Conservation (phyloP, 2,329 filamentous ascomycete genomes). For the Exophiala viscosa region DNA sequence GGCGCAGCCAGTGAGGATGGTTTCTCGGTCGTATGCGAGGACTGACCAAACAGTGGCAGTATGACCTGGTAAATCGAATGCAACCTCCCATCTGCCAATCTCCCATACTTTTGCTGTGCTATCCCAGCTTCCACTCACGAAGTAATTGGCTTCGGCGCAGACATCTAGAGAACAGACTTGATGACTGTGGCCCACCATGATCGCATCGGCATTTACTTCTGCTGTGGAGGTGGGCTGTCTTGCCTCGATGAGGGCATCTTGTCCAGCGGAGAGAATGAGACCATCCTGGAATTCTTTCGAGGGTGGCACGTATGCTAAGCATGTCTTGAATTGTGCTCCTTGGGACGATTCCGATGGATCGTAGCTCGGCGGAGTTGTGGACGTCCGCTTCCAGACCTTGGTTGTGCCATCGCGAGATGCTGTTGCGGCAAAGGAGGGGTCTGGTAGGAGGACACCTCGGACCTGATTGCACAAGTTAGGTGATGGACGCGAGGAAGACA, state of each 20-base stretch:
- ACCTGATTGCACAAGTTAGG: conserved; percentile 58
- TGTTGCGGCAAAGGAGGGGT: conserved; percentile 68
- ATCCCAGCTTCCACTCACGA: conserved; percentile 95
- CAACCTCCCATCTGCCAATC: conserved; percentile 77
- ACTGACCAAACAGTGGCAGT: conserved; percentile 88
- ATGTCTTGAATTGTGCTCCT: conserved; percentile 83
- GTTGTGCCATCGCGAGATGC: conserved; percentile 90
- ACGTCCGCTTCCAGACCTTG: conserved; percentile 72
- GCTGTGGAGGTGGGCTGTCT: conserved; percentile 65
- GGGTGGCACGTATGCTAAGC: conserved; percentile 70
- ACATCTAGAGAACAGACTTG: conserved; percentile 88
- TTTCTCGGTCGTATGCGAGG: conserved; percentile 72
- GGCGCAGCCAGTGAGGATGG: conserved; percentile 82
- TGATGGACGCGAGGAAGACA: conserved; percentile 25
- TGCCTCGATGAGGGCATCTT: conserved; percentile 90
- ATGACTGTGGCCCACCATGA: conserved; percentile 79
- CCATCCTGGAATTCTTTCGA: conserved; percentile 68
- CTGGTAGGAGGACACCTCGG: conserved; percentile 76
- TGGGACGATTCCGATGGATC: conserved; percentile 75
- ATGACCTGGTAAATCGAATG: conserved; percentile 69
- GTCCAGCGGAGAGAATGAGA: conserved; percentile 79
- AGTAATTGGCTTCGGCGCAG: conserved; percentile 64
- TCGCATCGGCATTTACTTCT: conserved; percentile 74
- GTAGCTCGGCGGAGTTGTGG: conserved; percentile 64
- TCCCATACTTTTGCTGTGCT: conserved; percentile 81